Conservation (phyloP, 2,329 filamentous ascomycete genomes). For the Aspergillus uvarum region DNA sequence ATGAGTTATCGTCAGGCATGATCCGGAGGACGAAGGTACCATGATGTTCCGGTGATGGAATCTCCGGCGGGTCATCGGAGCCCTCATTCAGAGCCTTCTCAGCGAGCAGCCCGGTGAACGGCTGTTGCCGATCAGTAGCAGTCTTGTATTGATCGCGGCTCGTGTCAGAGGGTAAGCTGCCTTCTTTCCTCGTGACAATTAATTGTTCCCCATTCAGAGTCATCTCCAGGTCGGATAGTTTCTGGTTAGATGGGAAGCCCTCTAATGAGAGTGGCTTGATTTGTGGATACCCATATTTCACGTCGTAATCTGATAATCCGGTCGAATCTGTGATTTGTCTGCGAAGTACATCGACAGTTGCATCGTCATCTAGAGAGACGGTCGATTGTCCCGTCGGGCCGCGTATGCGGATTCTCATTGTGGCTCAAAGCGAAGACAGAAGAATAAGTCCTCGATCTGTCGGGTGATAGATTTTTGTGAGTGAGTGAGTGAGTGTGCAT, state of each 20-base stretch:
- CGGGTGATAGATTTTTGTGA: not conserved
- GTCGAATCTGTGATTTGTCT: conserved; percentile 57
- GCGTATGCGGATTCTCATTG: conserved; percentile 73
- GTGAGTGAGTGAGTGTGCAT: not conserved
- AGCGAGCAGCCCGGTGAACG: conserved; percentile 31
- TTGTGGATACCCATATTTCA: conserved; percentile 85
- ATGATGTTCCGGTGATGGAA: conserved; percentile 56
- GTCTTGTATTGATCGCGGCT: conserved; percentile 11
- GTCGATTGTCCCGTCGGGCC: conserved; percentile 71
- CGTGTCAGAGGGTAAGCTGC: conserved; percentile 8
- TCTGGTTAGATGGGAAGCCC: conserved; percentile 50
- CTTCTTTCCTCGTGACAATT: conserved; percentile 57
- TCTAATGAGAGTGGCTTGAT: conserved; percentile 63
- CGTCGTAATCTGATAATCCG: conserved; percentile 63
- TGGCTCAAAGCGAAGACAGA: conserved; percentile 6
- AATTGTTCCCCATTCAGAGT: conserved; percentile 68
- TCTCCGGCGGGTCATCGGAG: conserved; percentile 60
- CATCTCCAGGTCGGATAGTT: conserved; percentile 57
- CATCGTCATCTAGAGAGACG: conserved; percentile 66
- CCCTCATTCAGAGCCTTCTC: conserved; percentile 41
- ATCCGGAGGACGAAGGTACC: conserved; percentile 73
- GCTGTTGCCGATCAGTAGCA: conserved; percentile 13
- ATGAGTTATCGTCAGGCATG: conserved; percentile 96
- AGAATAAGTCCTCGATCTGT: not conserved
- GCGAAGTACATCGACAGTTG: conserved; percentile 49